Evolutionary conservation across 83 land plant genomes (phyloP).

Genomic region (Thuja plicata): DNA sequence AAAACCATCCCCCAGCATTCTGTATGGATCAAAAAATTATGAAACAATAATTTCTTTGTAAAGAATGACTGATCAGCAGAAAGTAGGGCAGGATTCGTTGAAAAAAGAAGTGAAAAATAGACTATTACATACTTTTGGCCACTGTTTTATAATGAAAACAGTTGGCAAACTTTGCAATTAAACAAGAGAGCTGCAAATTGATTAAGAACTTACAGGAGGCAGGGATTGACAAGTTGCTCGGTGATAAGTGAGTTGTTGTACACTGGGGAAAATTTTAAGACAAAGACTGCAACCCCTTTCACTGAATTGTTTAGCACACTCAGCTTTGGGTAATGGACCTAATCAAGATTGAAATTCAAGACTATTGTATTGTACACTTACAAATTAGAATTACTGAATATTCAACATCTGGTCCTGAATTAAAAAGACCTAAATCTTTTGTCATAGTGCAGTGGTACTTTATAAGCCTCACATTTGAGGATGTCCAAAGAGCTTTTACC

Average conservation of each 20-base stretch:
- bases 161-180: too few species aligned
- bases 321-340: conserved; percentile 12
- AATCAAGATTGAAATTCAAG: not conserved
- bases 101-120: not conserved
- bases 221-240: not conserved
- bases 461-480: not conserved
- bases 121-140: not conserved
- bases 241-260: not conserved
- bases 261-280: not conserved
- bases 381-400: not conserved
- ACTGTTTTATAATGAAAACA: too few species aligned
- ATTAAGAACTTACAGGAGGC: not conserved
- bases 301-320: conserved; percentile 13
- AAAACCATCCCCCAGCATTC: not conserved
- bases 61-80: not conserved
- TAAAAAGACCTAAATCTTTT: not conserved
- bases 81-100: not conserved
- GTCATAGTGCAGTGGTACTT: too few species aligned
- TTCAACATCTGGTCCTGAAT: not conserved
- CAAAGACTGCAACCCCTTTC: conserved; percentile 12
- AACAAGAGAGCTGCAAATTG: not conserved
- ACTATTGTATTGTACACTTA: not conserved
- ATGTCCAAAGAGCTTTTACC: not conserved
- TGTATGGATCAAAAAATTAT: not conserved
- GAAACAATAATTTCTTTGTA: not conserved